These are phyloP conservation scores for Zygoascus flipseniorum DNA, from an alignment of 805 yeast genomes.

Conservation along the genomic window DNA sequence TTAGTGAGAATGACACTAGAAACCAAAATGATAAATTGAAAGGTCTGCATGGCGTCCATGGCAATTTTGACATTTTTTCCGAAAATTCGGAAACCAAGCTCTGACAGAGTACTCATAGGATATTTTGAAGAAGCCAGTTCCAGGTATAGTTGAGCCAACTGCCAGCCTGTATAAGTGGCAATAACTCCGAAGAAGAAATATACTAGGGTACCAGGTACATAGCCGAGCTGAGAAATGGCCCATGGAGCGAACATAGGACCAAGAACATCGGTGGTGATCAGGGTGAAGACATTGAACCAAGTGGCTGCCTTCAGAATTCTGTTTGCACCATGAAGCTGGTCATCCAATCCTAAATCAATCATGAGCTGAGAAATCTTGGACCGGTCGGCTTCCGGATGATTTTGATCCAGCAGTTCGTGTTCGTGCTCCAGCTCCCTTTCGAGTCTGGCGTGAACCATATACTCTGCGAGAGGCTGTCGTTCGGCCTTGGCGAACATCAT, in stretches of 20 bases:
- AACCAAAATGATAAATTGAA: constrained; percentile 35
- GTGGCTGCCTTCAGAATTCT: not conserved
- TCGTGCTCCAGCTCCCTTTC: not conserved
- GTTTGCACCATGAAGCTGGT: not conserved
- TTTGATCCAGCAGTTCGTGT: not conserved
- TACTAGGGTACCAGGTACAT: constrained; percentile 37
- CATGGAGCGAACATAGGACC: constrained; percentile 42
- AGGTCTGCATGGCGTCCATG: constrained; percentile 31
- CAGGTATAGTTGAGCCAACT: constrained; percentile 29
- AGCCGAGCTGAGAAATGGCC: constrained; percentile 37
- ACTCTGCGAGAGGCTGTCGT: not conserved
- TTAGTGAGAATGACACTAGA: constrained; percentile 32
- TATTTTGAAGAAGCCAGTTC: constrained; percentile 33
- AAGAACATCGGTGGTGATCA: constrained; percentile 27
- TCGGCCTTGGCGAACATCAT: not conserved
- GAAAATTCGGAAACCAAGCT: constrained; percentile 31
- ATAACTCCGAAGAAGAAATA: constrained; percentile 34
- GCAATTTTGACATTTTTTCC: constrained; percentile 26
- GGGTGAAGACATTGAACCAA: constrained; percentile 29
- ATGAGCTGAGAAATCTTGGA: not conserved
- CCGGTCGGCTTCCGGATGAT: not conserved
- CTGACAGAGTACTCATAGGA: constrained; percentile 35
- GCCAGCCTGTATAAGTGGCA: constrained; percentile 31
- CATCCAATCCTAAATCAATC: not conserved
- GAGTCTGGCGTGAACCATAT: not conserved